Evolutionary conservation across 169 alveolate species (phyloP), one percentile per base, ranked within the genome.

Genomic region (Plasmodium ovale): DNA sequence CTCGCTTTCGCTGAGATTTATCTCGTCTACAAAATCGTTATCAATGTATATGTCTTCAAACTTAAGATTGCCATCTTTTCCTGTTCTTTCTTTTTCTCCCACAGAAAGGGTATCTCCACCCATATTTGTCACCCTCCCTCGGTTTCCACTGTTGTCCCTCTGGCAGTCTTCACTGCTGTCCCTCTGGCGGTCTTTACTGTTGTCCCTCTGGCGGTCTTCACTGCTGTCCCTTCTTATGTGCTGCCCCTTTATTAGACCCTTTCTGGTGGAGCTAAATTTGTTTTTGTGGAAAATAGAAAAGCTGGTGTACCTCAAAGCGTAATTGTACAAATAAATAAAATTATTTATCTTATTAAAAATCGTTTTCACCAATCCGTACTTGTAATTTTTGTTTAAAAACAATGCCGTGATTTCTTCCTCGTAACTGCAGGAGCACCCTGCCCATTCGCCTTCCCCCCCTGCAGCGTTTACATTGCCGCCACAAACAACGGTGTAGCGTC

Each of bases 271-370:
- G 31, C 25, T 56, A 25, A 65, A 82, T 21, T 82, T 82, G 23
- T 82, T 82, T 58, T 82, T 82, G 33, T 82, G 90, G 44, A 82
- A 82, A 65, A 82, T 53, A n/a, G 90, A 82, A 67, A 64, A 82
- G 21, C 90, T 82, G 3, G 90, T 67, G 42, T 82, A 82, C 49
- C 65, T 82, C 47, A 82, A 59, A 23, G 90, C 71, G 42, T 82
- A 82, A 56, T 82, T 82, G 51, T 82, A 82, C 64, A 82, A 67
- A 82, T 82, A 82, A 33, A 82, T 82, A 39, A 82, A 82, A 37
- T 82, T 82, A 53, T 82, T 82, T 51, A 82, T 82, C 49, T 82
- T 82, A 44, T 82, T 82, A 82, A 82, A 82, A 35, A 82, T 39
- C 0, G 90, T 82, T 39, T 64, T 82, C n/a, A 82, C 37, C 23